Evolutionary conservation across 2,329 filamentous ascomycete species (phyloP), one percentile per base, ranked within the genome.

Genomic region (Macrophomina tecta): DNA sequence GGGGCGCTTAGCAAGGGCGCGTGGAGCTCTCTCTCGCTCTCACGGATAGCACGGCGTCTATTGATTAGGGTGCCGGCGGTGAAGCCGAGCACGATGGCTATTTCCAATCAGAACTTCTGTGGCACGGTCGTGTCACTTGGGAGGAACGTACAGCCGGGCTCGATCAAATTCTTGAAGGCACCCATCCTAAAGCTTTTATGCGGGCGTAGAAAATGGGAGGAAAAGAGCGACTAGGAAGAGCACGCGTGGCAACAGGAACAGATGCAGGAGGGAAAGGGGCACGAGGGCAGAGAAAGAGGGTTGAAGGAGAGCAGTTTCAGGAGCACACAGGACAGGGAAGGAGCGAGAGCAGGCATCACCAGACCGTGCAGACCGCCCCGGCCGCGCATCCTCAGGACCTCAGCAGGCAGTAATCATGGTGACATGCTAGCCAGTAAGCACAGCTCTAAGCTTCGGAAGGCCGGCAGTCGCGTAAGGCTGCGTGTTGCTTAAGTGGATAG

Each of bases 31-130:
- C 40, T 14, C 11, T 68, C 60, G 18, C 45, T 38, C 11, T 46
- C 38, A 14, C 53, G 32, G 46, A 40, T 40, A n/a, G 38, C 18
- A 28, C 53, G 53, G 42, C 68, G 69, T 32, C 69, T 38, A 32
- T 70, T 70, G 9, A 67, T 55, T n/a, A 70, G 64, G 18, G 69
- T 38, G 28, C 66, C 68, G 46, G 64, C 51, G n/a, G 68, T 69
- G 42, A 70, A 70, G 68, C 51, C 60, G 12, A 69, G 64, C 5
- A 63, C 64, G 16, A 70, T 61, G 28, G 42, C 68, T 70, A 40
- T 38, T 42, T 36, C 38, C 42, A 61, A 18, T 60, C 28, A 42
- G 56, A 34, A 46, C n/a, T 6, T 16, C 38, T 36, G 51, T 23
- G 38, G 4, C 18, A n/a, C n/a, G 36, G 32, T 30, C 40, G 18